phyloP scores from a whole-genome alignment of 31 red algal genomes.

The Asparagopsis taxiformis region DNA sequence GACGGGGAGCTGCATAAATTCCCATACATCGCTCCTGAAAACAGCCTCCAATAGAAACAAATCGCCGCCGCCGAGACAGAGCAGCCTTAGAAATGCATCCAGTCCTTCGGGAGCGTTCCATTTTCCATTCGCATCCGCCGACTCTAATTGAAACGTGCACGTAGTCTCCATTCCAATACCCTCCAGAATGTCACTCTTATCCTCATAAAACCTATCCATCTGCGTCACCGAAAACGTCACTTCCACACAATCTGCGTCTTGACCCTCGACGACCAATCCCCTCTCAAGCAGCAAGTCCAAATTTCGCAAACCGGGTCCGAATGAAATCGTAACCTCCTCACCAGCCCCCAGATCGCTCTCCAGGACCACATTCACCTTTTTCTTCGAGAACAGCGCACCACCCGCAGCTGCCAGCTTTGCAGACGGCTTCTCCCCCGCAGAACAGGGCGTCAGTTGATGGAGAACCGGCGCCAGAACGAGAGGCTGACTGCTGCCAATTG shows the following conservation, averaged over 20 bases:
- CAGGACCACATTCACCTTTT: constrained; percentile 11
- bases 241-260: constrained; percentile 18
- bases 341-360: constrained; percentile 8
- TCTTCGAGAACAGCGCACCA: constrained; percentile 26
- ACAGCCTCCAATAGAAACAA: constrained; percentile 81
- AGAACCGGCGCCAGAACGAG: constrained; percentile 14
- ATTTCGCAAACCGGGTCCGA: constrained; percentile 12
- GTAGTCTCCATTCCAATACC: constrained; percentile 11
- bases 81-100: constrained; percentile 77
- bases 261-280: background rate
- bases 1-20: constrained; percentile 68
- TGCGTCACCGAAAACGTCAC: constrained; percentile 59
- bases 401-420: background rate
- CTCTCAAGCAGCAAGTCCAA: constrained; percentile 14
- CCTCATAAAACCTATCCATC: constrained; percentile 75
- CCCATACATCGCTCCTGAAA: constrained; percentile 84
- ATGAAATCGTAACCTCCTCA: constrained; percentile 2
- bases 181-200: constrained; percentile 84
- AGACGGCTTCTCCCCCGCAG: background rate
- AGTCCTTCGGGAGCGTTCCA: constrained; percentile 49
- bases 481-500: background rate
- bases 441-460: background rate
- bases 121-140: constrained; percentile 4
- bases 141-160: constrained; percentile 47
- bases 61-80: constrained; percentile 73